Evolutionary conservation across 306 rosid genomes (phyloP).

Genomic region (Rubus parviflorus): DNA sequence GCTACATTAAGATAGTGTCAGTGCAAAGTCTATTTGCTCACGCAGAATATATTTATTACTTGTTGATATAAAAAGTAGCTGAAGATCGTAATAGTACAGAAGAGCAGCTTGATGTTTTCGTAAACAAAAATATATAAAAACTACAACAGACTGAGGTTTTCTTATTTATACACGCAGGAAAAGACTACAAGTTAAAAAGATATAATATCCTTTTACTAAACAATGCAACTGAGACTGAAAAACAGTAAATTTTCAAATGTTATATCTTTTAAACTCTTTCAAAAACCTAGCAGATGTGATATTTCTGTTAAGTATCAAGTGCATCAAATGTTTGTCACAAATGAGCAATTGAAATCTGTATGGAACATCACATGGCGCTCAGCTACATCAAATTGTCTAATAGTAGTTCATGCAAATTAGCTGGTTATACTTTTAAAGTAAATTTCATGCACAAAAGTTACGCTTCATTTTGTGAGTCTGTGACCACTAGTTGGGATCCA

Average conservation of each 20-base stretch:
- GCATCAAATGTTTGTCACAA: background rate
- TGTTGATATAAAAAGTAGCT: background rate
- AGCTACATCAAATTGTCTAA: background rate
- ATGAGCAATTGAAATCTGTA: background rate
- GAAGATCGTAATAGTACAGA: conserved; percentile 1
- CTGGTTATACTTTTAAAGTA: background rate
- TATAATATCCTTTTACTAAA: background rate
- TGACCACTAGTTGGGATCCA: conserved; percentile 29
- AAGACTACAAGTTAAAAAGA: background rate
- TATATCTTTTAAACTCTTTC: background rate
- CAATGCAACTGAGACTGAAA: conserved; percentile 1
- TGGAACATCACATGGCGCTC: background rate
- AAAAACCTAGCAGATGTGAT: background rate
- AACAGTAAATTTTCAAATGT: background rate
- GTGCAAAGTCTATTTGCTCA: conserved; percentile 20
- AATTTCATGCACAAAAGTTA: background rate
- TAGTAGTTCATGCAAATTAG: background rate
- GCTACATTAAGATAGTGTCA: conserved; percentile 63
- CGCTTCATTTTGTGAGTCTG: conserved; percentile 5
- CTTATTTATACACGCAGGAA: background rate
- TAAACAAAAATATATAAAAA: background rate
- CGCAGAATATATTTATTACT: background rate
- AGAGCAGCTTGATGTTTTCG: background rate
- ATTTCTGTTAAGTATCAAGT: background rate
- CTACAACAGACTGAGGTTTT: background rate